Base-by-base conservation (phyloP, 179 eudicot species). In the Vitellaria paradoxa region DNA sequence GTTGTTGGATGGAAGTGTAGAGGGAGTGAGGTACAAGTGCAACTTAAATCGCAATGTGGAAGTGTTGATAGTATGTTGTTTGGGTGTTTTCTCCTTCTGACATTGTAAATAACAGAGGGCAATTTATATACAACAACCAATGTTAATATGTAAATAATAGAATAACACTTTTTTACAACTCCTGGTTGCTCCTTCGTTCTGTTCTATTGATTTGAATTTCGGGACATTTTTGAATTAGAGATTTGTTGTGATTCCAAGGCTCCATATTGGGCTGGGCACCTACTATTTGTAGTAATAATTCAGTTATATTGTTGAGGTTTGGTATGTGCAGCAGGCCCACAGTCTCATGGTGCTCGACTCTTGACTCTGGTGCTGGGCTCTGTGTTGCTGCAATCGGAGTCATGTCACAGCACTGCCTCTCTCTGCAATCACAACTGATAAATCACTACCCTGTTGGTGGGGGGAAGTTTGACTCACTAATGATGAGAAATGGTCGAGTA, bases 101-200 rank as follows among this genome's bases (percentile, higher is more conserved):
- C 65, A 72, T 59, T 88, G 86, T 86, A 86, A 53, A 82, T 83
- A 75, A 24, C 72, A 84, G 73, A 59, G 23, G 4, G 42, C 50
- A 66, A 75, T 70, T 59, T 66, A 37, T 24, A 20, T 65, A 66
- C 60, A 75, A 76, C 49, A 67, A 70, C 61, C 61, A 77, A 77
- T 67, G 79, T 26, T 65, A 81, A 78, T 60, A 40, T 84, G 85
- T 84, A 81, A 26, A 81, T 84, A 72, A 60, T 50, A 49, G 49
- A 10, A 30, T 64, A 40, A 4, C 23, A 30, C 37, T 30, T 15
- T 30, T 15, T 11, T 72, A 15, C 60, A 73, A 57, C 66, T 37
- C 65, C 20, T 47, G 20, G 77, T 73, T 74, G 77, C 60, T 13
- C 2, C 14, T n/a, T 21, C 14, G 14, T 47, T 13, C 5, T 24